Evolutionary conservation across 2,329 filamentous ascomycete species (phyloP).

Genomic region (Aspergillus chevalieri): DNA sequence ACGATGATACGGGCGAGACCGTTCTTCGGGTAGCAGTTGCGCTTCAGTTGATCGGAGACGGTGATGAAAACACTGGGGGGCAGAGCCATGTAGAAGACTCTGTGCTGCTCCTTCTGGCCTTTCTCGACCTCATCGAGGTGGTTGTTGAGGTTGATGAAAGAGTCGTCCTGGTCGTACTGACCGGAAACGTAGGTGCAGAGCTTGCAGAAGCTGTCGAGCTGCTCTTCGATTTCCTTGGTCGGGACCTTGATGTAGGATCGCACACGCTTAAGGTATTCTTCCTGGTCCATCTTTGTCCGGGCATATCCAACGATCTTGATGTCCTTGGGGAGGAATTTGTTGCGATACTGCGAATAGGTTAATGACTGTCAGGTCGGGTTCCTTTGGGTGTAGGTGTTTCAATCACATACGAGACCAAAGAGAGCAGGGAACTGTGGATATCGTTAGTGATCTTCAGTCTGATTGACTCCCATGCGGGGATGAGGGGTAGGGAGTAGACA

Average conservation of each 20-base stretch:
- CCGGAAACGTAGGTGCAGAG: conserved; percentile 93
- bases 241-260: conserved; percentile 98
- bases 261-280: conserved; percentile 89
- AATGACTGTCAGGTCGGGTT: neutral
- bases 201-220: conserved; percentile 80
- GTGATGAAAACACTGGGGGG: conserved; percentile 97
- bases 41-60: conserved; percentile 94
- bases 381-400: neutral
- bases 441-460: conserved; percentile 13
- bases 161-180: conserved; percentile 95
- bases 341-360: conserved; percentile 66
- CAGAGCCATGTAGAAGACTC: conserved; percentile 98
- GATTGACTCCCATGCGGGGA: conserved; percentile 2
- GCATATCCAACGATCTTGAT: conserved; percentile 98
- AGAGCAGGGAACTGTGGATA: conserved; percentile 79
- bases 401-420: conserved; percentile 80
- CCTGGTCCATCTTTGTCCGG: conserved; percentile 97
- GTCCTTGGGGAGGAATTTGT: conserved; percentile 95
- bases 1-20: conserved; percentile 94
- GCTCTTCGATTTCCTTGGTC: conserved; percentile 93
- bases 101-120: conserved; percentile 73
- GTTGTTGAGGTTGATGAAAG: conserved; percentile 76
- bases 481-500: conserved; percentile 25
- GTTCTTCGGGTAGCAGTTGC: conserved; percentile 86
- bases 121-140: conserved; percentile 82